A percentile compares a stretch with the other conserved stretches of the same genome.
phyloP scores from a whole-genome alignment of 768 basidiomycete species.

The Galerina marginata region DNA sequence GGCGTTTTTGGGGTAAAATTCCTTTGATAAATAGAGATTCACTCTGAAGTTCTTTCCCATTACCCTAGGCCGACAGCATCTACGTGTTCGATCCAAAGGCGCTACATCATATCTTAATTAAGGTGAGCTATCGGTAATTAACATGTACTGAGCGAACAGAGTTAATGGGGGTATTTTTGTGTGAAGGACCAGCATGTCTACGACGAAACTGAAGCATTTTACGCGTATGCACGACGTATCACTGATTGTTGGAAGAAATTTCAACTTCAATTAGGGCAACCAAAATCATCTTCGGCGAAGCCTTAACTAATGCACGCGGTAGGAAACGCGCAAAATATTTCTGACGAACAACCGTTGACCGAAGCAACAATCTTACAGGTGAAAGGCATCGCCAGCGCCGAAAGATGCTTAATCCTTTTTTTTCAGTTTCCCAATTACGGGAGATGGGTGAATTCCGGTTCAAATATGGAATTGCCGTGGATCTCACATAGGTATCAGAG shows the following conservation, averaged over 20 bases:
- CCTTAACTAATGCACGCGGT: slow-evolving; percentile 31
- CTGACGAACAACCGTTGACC: background rate
- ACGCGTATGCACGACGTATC: slow-evolving; percentile 24
- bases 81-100: slow-evolving; percentile 52
- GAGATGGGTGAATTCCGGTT: slow-evolving; percentile 26
- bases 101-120: slow-evolving; percentile 50
- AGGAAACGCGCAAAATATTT: background rate
- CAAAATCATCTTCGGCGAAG: slow-evolving; percentile 28
- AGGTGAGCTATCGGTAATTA: slow-evolving; percentile 21
- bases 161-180: background rate
- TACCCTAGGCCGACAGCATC: slow-evolving; percentile 34
- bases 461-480: background rate
- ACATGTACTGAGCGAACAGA: background rate
- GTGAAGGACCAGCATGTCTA: slow-evolving; percentile 36
- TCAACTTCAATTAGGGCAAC: slow-evolving; percentile 11
- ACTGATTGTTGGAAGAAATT: background rate
- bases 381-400: slow-evolving; percentile 48
- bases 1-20: slow-evolving; percentile 37
- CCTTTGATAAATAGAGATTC: background rate
- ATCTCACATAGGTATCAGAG: slow-evolving; percentile 22
- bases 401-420: slow-evolving; percentile 53
- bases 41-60: background rate
- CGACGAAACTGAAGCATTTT: slow-evolving; percentile 33
- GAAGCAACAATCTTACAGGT: slow-evolving; percentile 27
- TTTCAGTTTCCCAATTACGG: slow-evolving; percentile 47